A percentile compares a stretch with the other conserved stretches of the same genome.
phyloP scores from a whole-genome alignment of 2,329 filamentous ascomycete genomes.

The Arthrobotrys megalospora region DNA sequence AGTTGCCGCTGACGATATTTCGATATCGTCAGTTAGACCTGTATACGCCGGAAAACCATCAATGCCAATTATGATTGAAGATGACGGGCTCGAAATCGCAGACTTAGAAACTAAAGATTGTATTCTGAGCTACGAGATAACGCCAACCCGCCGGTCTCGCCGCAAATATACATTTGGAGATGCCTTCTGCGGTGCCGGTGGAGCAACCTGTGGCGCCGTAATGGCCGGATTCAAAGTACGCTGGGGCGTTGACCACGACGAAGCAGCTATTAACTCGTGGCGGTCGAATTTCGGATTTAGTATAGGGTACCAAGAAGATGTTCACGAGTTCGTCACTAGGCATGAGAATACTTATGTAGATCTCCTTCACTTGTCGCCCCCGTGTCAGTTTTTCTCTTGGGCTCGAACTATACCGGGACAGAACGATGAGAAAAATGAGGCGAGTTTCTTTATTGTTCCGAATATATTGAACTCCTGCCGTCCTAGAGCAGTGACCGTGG shows the following conservation, averaged over 20 bases:
- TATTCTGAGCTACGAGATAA: not conserved
- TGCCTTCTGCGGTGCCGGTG: slow-evolving; percentile 81
- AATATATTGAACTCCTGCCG: slow-evolving; percentile 73
- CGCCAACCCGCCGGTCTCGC: not conserved
- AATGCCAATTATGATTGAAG: slow-evolving; percentile 25
- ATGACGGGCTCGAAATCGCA: slow-evolving; percentile 1
- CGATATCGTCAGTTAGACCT: not conserved
- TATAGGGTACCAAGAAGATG: slow-evolving; percentile 70
- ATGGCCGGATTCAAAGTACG: slow-evolving; percentile 74
- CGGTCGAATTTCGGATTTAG: slow-evolving; percentile 73
- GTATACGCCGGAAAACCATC: not conserved
- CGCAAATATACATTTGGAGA: slow-evolving; percentile 78
- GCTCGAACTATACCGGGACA: slow-evolving; percentile 76
- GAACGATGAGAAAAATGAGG: slow-evolving; percentile 78
- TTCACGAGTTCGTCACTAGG: slow-evolving; percentile 71
- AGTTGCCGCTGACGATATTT: not conserved
- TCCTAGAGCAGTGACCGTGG: slow-evolving; percentile 81
- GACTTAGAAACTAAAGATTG: slow-evolving; percentile 12
- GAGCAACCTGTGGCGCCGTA: slow-evolving; percentile 76
- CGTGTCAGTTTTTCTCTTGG: slow-evolving; percentile 82
- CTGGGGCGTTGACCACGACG: slow-evolving; percentile 77
- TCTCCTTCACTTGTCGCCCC: slow-evolving; percentile 81
- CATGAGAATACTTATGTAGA: slow-evolving; percentile 70
- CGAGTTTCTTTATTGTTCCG: slow-evolving; percentile 70
- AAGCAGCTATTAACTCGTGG: slow-evolving; percentile 74